A percentile compares a stretch with the other conserved stretches of the same genome.
Evolutionary conservation across 2,329 filamentous ascomycete species (phyloP).

Genomic region (Monilinia laxa): DNA sequence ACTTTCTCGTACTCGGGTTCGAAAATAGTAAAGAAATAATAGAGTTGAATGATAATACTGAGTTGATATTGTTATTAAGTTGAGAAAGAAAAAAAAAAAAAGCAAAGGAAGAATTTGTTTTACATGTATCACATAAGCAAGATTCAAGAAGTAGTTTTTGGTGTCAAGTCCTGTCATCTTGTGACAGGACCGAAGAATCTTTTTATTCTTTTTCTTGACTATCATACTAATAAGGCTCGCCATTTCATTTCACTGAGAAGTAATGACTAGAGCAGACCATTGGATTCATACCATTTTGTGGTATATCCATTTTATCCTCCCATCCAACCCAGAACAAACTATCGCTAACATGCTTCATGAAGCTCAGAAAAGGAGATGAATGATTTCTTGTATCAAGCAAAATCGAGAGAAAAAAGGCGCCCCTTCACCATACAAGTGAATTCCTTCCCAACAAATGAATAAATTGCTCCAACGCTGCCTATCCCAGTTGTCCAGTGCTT

Average conservation of each 20-base stretch:
- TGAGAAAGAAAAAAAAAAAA: neutral
- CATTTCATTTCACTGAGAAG: neutral
- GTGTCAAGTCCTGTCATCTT: slow-evolving; percentile 10
- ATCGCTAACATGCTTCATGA: slow-evolving; percentile 11
- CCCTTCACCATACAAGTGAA: slow-evolving; percentile 21
- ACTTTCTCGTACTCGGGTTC: neutral
- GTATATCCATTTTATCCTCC: slow-evolving; percentile 13
- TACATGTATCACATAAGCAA: neutral
- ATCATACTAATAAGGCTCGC: neutral
- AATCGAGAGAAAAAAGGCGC: slow-evolving; percentile 17
- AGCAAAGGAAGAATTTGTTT: neutral
- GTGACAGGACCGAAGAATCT: slow-evolving; percentile 11
- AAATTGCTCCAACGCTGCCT: slow-evolving; percentile 21
- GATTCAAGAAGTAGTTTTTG: neutral
- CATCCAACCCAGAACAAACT: slow-evolving; percentile 5
- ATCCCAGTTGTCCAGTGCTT: slow-evolving; percentile 17
- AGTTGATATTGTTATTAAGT: neutral
- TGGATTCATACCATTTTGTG: slow-evolving; percentile 1
- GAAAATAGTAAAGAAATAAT: neutral
- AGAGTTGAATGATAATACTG: neutral
- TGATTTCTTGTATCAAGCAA: slow-evolving; percentile 15
- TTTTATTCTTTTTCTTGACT: slow-evolving; percentile 9
- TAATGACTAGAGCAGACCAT: slow-evolving; percentile 9
- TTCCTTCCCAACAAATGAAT: slow-evolving; percentile 21
- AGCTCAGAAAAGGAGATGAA: slow-evolving; percentile 12